Base-by-base conservation (phyloP, 192 early-diverging fungal genomes). In the Coemansia sp. region DNA sequence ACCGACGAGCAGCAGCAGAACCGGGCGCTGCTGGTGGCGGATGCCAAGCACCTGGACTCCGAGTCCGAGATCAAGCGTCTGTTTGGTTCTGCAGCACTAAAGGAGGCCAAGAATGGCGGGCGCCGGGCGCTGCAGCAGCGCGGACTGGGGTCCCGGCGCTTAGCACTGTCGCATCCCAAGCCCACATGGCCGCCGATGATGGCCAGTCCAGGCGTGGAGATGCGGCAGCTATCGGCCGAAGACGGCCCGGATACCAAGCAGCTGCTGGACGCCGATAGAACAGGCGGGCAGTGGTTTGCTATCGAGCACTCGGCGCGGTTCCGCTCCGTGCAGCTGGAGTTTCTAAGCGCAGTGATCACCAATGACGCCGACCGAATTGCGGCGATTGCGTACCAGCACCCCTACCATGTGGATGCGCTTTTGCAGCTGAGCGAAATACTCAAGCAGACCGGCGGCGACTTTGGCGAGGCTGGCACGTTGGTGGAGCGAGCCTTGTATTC, bases 401-500 rank as follows among this genome's bases (percentile, higher is more conserved):
- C 93, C 6, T 97, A 89, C 61, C 94, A 97, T 64, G 82, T 97
- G 32, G 89, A 94, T 68, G 77, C 86, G 18, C 66, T 94, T 40
- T 62, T 95, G 26, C 93, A 94, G 66, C 59, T 90, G 4, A 89
- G 87, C 45, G 93, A 97, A 60, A 83, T 97, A 26, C 82, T 82
- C 20, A 92, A 88, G 62, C 93, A 94, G 54, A 77, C 74, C 28
- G 84, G 85, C 51, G 91, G 90, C 20, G 91, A 97, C 66, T 80
- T 87, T 56, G 64, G 79, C 23, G 81, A 83, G 53, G 92, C 92
- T 1, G 85, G 84, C 5, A 91, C 91, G 60, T 84, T 90, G 54
- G 84, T 96, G 60, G 93, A 94, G 51, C 80, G 86, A n/a, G 92
- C 92, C 17, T 66, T 97, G n/a, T 94, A 79, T 79, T 82, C 89